Evolutionary conservation across 768 basidiomycete genomes (phyloP), one percentile per base, ranked within the genome.

Genomic region (Lenzites betulinus): DNA sequence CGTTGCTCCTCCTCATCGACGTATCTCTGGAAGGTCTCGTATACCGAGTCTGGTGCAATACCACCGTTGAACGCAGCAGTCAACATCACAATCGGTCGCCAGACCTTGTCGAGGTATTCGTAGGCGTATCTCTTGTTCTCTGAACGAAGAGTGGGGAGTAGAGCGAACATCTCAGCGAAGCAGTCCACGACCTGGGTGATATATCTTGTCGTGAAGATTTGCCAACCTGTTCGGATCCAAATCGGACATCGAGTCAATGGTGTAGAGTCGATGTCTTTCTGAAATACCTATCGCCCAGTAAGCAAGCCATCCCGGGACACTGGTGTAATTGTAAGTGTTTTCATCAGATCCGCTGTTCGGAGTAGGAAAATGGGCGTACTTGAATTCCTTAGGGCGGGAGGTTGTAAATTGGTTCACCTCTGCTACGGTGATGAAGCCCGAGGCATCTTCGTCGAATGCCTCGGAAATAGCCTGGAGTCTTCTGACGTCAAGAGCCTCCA

Each of bases 381-480:
- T 73, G 74, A 74, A 77, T 15, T 67, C 72, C 30, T 65, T 33
- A 0, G 76, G 76, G 2, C 71, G 65, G 16, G 66, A 49, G 1
- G 60, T 26, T 0, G 72, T 74, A 46, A 77, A 76, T 0, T 53
- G 50, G 50, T 77, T 77, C 0, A 71, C 73, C 38, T 76, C 76
- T 13, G 67, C 63, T 15, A 77, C 66, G 33, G 65, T 73, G 26
- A 76, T 65, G 49, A 76, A 78, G 0, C 76, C 75, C 4, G 74
- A 71, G 0, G 71, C 74, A 51, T 79, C 77, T 36, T 76, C 75
- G 47, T 79, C 78, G 41, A 78, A 73, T 0, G 76, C 76, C 54
- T 78, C 76, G 3, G 69, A 53, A 38, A 78, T 67, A 0, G 75
- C 51, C 23, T 73, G 75, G 11, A 77, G 59, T 30, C 67, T 62